Evolutionary conservation across 176 grass and related monocot species (phyloP).

Genomic region (Elaeis guineensis): DNA sequence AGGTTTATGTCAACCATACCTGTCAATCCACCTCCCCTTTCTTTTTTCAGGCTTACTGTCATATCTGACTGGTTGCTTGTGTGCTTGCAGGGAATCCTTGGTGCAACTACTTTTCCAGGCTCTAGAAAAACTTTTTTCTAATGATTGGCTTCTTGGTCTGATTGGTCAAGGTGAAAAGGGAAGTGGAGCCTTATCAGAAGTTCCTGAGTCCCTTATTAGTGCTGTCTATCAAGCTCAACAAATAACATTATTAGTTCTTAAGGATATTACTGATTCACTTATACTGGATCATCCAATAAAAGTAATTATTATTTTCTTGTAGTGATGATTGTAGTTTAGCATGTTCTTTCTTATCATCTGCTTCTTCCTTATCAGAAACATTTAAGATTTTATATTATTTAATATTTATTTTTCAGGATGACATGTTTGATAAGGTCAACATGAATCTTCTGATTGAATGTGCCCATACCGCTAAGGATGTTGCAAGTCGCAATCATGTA

Average conservation of each 20-base stretch:
- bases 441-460: slow-evolving; percentile 50
- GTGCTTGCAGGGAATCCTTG: slow-evolving; percentile 39
- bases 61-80: slow-evolving; percentile 4
- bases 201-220: slow-evolving; percentile 20
- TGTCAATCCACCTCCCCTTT: background rate
- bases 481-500: slow-evolving; percentile 53
- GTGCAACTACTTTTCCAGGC: slow-evolving; percentile 63
- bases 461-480: slow-evolving; percentile 39
- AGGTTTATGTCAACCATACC: slow-evolving; percentile 32
- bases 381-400: slow-evolving; percentile 9
- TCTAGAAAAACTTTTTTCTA: slow-evolving; percentile 56
- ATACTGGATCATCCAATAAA: slow-evolving; percentile 24
- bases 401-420: slow-evolving; percentile 38
- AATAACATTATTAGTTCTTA: slow-evolving; percentile 63
- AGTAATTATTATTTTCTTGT: slow-evolving; percentile 26
- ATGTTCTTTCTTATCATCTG: background rate
- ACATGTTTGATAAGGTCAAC: slow-evolving; percentile 40
- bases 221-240: slow-evolving; percentile 57
- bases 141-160: slow-evolving; percentile 37
- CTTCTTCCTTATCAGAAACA: background rate
- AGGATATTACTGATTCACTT: slow-evolving; percentile 81
- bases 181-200: slow-evolving; percentile 30
- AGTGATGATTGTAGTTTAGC: background rate
- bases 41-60: background rate
- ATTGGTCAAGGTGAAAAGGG: slow-evolving; percentile 30